These are phyloP conservation scores for Fusarium dlaminii DNA, from an alignment of 2,329 filamentous ascomycete genomes.

Conservation along the genomic window DNA sequence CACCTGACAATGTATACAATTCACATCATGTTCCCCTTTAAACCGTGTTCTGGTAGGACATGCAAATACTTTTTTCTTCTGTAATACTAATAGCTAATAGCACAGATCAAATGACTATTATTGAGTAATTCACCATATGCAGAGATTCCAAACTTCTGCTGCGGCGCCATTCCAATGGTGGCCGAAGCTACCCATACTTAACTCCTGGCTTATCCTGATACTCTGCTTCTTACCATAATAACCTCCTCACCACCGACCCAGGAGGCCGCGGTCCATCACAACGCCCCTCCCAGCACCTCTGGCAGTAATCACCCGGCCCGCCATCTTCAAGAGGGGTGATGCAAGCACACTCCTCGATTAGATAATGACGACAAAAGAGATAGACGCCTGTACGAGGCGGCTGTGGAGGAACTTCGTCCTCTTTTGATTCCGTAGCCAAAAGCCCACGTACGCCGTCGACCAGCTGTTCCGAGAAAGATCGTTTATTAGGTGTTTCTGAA, in stretches of 20 bases:
- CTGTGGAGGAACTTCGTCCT: constrained; percentile 13
- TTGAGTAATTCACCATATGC: neutral
- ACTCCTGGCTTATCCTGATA: neutral
- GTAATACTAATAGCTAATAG: constrained; percentile 7
- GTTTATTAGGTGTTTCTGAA: neutral
- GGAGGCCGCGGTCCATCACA: constrained; percentile 27
- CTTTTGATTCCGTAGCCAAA: constrained; percentile 5
- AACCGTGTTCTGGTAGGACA: neutral
- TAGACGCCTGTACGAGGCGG: constrained; percentile 27
- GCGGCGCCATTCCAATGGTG: neutral
- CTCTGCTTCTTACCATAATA: constrained; percentile 20
- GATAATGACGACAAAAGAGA: constrained; percentile 34
- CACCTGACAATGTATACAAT: neutral
- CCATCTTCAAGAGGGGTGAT: constrained; percentile 9
- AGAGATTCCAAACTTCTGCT: neutral
- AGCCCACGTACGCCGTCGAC: constrained; percentile 21
- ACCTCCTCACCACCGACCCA: constrained; percentile 14
- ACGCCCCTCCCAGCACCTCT: constrained; percentile 36
- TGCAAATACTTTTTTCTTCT: neutral
- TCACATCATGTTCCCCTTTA: neutral
- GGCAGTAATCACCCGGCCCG: constrained; percentile 35
- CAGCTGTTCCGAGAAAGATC: constrained; percentile 19
- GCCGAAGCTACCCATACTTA: neutral
- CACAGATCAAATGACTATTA: constrained; percentile 5
- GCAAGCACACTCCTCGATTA: constrained; percentile 30